A percentile compares a stretch with the other conserved stretches of the same genome.
These are phyloP conservation scores for Aspergillus ibericus DNA, from an alignment of 2,329 filamentous ascomycete genomes.

Conservation along the genomic window DNA sequence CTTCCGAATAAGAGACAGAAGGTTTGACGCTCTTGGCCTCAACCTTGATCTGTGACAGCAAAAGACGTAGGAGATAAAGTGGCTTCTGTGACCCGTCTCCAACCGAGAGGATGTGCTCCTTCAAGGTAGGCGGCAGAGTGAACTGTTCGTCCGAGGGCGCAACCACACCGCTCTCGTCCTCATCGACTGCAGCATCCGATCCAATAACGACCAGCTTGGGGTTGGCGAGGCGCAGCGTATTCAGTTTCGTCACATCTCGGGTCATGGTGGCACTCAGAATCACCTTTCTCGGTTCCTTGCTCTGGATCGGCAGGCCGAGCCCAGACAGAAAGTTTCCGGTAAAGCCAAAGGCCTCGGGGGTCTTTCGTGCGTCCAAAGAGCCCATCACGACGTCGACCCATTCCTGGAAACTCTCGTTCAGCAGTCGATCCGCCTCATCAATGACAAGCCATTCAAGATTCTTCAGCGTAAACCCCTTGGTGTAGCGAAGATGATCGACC, in stretches of 20 bases:
- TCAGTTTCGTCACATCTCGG: constrained; percentile 76
- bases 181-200: constrained; percentile 36
- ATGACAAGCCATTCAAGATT: constrained; percentile 85
- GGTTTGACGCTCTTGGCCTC: constrained; percentile 12
- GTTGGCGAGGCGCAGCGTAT: constrained; percentile 67
- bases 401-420: constrained; percentile 89
- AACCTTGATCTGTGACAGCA: constrained; percentile 50
- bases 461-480: constrained; percentile 75
- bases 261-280: constrained; percentile 93
- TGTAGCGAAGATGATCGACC: constrained; percentile 85
- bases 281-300: constrained; percentile 67
- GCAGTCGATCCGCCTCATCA: constrained; percentile 88
- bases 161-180: constrained; percentile 23
- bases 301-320: constrained; percentile 41
- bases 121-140: constrained; percentile 62
- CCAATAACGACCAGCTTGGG: constrained; percentile 78
- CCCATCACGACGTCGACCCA: constrained; percentile 74
- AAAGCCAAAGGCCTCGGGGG: constrained; percentile 48
- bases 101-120: constrained; percentile 67
- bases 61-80: constrained; percentile 76
- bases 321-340: constrained; percentile 33
- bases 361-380: constrained; percentile 56
- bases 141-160: constrained; percentile 42
- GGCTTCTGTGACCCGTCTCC: constrained; percentile 73
- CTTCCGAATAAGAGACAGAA: constrained; percentile 34